Percentiles rank a stretch among this genome's conserved stretches.
These are phyloP conservation scores for Abrus precatorius DNA, from an alignment of 306 rosid species.

Conservation along the genomic window DNA sequence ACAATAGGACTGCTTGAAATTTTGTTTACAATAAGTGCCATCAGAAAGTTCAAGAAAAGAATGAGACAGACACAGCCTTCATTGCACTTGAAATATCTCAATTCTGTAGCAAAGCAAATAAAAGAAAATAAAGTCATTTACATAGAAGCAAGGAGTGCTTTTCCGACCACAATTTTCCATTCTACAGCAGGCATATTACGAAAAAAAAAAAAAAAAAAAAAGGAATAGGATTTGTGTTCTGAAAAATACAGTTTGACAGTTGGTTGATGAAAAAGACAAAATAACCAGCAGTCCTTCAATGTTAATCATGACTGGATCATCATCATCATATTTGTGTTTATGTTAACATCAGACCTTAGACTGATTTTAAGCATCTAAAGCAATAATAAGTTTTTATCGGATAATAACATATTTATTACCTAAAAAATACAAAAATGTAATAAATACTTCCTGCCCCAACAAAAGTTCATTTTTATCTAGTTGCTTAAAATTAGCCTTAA, in stretches of 20 bases:
- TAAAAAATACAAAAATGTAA: no score
- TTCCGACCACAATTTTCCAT: conserved; percentile 15
- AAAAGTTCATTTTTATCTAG: no score
- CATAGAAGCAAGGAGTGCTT: conserved; percentile 8
- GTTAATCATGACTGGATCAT: background rate
- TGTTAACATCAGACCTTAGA: no score
- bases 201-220: background rate
- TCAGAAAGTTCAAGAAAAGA: conserved; percentile 53
- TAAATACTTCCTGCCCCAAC: no score
- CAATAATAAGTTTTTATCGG: no score
- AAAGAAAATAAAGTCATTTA: conserved; percentile 43
- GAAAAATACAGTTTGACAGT: conserved; percentile 20
- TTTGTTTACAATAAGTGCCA: conserved; percentile 78
- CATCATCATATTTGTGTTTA: background rate
- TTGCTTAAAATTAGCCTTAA: no score
- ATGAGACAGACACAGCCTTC: conserved; percentile 49
- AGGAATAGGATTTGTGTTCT: background rate
- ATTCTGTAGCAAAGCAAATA: conserved; percentile 52
- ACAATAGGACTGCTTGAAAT: conserved; percentile 67
- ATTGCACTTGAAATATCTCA: conserved; percentile 51
- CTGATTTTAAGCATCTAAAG: no score
- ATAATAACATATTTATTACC: no score
- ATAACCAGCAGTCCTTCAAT: background rate
- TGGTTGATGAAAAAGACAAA: background rate
- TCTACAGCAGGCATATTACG: conserved; percentile 15